These are phyloP conservation scores for Plasmodium gaboni DNA, from an alignment of 169 alveolate genomes.

Conservation along the genomic window DNA sequence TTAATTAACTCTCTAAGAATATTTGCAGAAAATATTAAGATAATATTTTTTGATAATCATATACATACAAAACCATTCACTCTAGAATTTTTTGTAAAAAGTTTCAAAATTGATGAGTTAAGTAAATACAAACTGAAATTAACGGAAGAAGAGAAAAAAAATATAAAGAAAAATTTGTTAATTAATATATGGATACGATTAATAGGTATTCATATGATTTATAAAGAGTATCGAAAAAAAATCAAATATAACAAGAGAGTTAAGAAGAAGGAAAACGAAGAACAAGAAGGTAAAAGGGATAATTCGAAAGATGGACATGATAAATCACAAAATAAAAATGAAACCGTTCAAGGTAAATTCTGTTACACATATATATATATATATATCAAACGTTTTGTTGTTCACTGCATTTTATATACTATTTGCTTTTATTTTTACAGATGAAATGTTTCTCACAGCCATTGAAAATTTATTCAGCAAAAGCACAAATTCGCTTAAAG, in stretches of 20 bases:
- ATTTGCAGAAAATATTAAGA: conserved; percentile 82
- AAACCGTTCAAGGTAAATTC: not conserved
- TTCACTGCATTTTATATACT: not conserved
- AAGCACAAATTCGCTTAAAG: conserved; percentile 11
- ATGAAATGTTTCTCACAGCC: conserved; percentile 36
- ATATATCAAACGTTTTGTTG: not conserved
- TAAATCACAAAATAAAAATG: conserved; percentile 2
- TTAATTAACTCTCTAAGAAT: conserved; percentile 84
- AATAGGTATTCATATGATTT: conserved; percentile 75
- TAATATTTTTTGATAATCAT: conserved; percentile 84
- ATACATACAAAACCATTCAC: conserved; percentile 84
- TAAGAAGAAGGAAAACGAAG: conserved; percentile 17
- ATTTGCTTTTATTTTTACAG: conserved; percentile 7
- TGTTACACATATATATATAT: not conserved
- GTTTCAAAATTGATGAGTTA: conserved; percentile 61
- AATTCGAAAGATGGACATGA: not conserved
- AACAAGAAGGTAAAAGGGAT: too few relatives aligned
- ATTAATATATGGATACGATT: conserved; percentile 81
- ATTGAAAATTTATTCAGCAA: conserved; percentile 32
- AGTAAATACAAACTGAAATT: conserved; percentile 62
- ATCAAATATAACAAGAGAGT: conserved; percentile 45
- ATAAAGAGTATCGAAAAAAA: conserved; percentile 34
- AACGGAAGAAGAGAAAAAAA: conserved; percentile 75
- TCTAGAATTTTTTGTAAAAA: conserved; percentile 79
- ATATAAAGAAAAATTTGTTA: conserved; percentile 60